These are phyloP conservation scores for Datura wrightii DNA, from an alignment of 257 asterid species.

Conservation along the genomic window DNA sequence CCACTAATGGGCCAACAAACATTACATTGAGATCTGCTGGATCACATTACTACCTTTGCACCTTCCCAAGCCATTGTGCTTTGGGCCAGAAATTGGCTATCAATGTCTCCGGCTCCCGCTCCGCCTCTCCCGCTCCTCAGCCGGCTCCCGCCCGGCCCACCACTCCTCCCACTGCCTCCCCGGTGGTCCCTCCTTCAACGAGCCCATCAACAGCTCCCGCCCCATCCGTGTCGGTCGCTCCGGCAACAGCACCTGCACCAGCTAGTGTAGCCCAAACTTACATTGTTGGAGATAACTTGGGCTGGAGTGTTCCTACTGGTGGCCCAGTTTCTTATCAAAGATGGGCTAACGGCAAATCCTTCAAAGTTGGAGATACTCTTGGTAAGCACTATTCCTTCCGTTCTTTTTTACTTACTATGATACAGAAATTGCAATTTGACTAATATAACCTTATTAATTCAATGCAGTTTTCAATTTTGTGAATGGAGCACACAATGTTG, in stretches of 20 bases:
- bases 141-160: not conserved
- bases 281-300: slow-evolving; percentile 63
- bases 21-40: slow-evolving; percentile 58
- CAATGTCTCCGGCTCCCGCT: slow-evolving; percentile 51
- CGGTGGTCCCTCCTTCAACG: slow-evolving; percentile 27
- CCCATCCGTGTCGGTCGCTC: slow-evolving; percentile 28
- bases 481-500: slow-evolving; percentile 59
- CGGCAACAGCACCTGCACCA: slow-evolving; percentile 43
- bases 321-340: slow-evolving; percentile 57
- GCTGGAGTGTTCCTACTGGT: slow-evolving; percentile 67
- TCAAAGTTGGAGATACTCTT: slow-evolving; percentile 64
- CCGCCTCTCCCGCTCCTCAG: slow-evolving; percentile 39
- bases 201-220: slow-evolving; percentile 32
- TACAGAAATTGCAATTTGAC: too few relatives aligned
- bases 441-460: not conserved
- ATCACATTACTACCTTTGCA: slow-evolving; percentile 64
- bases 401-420: too few relatives aligned
- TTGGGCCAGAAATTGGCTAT: slow-evolving; percentile 65
- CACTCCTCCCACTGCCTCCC: slow-evolving; percentile 31
- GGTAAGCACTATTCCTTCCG: slow-evolving; percentile 39
- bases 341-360: slow-evolving; percentile 61
- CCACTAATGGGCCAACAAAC: slow-evolving; percentile 55
- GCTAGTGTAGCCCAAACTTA: slow-evolving; percentile 43
- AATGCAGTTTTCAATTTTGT: slow-evolving; percentile 76
- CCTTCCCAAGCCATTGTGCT: slow-evolving; percentile 51